phyloP scores from a whole-genome alignment of 179 eudicot genomes.

The Beta corolliflora region DNA sequence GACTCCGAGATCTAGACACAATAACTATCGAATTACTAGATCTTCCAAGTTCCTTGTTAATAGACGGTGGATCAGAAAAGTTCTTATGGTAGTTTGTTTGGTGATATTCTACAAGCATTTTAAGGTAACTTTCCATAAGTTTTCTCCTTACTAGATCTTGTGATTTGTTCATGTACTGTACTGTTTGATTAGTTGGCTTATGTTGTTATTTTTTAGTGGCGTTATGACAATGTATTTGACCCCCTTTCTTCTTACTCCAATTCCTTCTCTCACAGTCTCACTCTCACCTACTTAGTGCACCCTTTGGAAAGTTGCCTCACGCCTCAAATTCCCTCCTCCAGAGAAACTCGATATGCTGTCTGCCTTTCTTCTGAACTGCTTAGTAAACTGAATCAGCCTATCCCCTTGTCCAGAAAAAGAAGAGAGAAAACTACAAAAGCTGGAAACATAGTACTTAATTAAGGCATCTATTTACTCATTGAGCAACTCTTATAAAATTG shows the following conservation, averaged over 20 bases:
- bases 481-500: neutral
- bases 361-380: neutral
- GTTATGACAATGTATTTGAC: neutral
- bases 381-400: neutral
- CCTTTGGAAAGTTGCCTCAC: too few species aligned
- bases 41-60: constrained; percentile 24
- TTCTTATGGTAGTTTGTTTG: constrained; percentile 53
- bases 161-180: neutral
- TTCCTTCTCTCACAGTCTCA: neutral
- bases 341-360: neutral
- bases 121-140: constrained; percentile 45
- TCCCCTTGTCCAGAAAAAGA: neutral
- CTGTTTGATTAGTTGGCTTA: neutral
- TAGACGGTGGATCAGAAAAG: constrained; percentile 59
- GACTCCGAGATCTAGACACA: constrained; percentile 18
- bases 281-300: neutral
- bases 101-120: constrained; percentile 75
- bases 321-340: neutral
- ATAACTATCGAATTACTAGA: constrained; percentile 11
- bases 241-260: neutral
- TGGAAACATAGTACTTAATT: neutral
- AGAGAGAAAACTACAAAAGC: neutral
- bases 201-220: neutral
- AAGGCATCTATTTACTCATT: neutral
- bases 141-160: neutral